Conservation (phyloP, 2,329 filamentous ascomycete genomes). For the Talaromyces marneffei region DNA sequence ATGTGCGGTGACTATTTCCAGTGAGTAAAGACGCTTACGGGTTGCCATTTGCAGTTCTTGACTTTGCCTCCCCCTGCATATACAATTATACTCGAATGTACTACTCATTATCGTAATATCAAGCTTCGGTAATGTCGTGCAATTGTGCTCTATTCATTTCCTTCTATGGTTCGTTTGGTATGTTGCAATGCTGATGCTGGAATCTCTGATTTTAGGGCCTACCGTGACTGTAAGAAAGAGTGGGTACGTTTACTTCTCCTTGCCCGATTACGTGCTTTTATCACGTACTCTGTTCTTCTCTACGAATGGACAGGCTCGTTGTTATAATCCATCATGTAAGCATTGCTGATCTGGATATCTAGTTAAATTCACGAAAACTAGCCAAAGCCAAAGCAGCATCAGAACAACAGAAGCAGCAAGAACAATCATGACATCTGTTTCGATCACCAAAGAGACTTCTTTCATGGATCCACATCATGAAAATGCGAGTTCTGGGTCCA, state of each 20-base stretch:
- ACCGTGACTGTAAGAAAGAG: constrained; percentile 88
- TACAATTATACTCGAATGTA: background rate
- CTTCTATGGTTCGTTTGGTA: background rate
- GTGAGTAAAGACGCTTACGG: constrained; percentile 47
- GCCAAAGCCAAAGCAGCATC: constrained; percentile 11
- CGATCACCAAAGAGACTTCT: background rate
- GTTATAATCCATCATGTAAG: background rate
- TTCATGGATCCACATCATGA: background rate
- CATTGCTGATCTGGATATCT: background rate
- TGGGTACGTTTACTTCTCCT: constrained; percentile 62
- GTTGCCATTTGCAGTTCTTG: background rate
- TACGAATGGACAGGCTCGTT: background rate
- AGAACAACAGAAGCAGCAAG: background rate
- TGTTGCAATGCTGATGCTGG: background rate
- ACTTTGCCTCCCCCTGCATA: background rate
- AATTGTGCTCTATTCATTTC: background rate
- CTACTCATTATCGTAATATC: background rate
- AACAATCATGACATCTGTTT: background rate
- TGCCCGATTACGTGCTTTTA: background rate
- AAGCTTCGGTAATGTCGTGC: background rate
- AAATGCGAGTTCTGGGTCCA: background rate
- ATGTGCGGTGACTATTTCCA: constrained; percentile 96
- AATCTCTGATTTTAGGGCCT: constrained; percentile 57
- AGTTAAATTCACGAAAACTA: constrained; percentile 16
- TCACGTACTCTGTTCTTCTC: background rate